phyloP scores from a whole-genome alignment of 169 alveolate genomes.

The Plasmodium knowlesi region DNA sequence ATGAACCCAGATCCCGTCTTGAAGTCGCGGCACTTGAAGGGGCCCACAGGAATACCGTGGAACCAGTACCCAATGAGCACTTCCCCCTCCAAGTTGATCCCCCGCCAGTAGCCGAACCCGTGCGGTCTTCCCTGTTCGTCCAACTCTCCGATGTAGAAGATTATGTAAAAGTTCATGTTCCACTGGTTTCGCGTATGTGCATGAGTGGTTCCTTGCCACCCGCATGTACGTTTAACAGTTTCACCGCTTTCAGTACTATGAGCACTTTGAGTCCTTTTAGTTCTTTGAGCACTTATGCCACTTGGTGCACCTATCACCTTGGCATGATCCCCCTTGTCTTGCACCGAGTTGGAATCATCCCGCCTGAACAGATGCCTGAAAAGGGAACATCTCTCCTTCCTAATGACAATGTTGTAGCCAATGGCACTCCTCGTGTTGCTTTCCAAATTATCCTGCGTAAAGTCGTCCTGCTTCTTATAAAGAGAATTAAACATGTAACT shows the following conservation, averaged over 20 bases:
- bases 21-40: slow-evolving; percentile 89
- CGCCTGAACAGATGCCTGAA: slow-evolving; percentile 20
- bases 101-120: slow-evolving; percentile 92
- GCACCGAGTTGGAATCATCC: slow-evolving; percentile 6
- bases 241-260: neutral
- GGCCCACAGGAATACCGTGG: slow-evolving; percentile 89
- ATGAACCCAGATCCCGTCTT: slow-evolving; percentile 89
- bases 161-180: slow-evolving; percentile 6
- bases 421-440: slow-evolving; percentile 73
- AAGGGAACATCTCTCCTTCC: slow-evolving; percentile 45
- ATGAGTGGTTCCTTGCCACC: neutral
- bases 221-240: neutral
- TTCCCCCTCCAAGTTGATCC: slow-evolving; percentile 87
- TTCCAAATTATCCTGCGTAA: slow-evolving; percentile 43
- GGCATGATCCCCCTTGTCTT: neutral
- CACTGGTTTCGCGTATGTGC: neutral
- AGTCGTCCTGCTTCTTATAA: slow-evolving; percentile 40
- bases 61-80: slow-evolving; percentile 91
- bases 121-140: slow-evolving; percentile 88
- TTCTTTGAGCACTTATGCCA: neutral
- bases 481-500: slow-evolving; percentile 59
- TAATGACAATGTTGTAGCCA: slow-evolving; percentile 71
- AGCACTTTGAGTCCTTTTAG: too few species aligned
- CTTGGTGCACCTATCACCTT: neutral
- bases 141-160: slow-evolving; percentile 88